A percentile compares a stretch with the other conserved stretches of the same genome.
These are phyloP conservation scores for Carex littledalei DNA, from an alignment of 176 grass and related monocot species.

Conservation along the genomic window DNA sequence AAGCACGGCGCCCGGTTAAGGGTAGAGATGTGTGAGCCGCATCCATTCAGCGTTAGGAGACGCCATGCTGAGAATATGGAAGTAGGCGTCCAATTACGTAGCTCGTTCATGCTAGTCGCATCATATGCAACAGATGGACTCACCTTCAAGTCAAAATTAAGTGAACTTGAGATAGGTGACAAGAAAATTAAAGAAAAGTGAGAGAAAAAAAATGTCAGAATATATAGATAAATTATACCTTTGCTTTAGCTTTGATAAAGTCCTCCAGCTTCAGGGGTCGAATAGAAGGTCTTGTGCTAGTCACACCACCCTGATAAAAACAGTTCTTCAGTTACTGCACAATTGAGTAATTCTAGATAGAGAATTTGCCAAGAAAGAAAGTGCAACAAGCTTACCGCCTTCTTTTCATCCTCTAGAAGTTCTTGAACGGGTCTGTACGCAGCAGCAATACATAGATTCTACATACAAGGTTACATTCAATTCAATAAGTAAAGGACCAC, in stretches of 20 bases:
- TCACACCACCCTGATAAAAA: constrained; percentile 35
- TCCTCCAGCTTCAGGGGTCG: constrained; percentile 67
- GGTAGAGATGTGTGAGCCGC: no score
- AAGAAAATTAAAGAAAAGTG: no score
- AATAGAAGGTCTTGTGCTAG: constrained; percentile 30
- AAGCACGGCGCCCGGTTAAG: no score
- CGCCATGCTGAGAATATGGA: no score
- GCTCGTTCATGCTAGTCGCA: no score
- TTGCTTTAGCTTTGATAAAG: constrained; percentile 85
- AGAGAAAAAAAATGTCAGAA: background rate
- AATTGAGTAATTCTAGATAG: background rate
- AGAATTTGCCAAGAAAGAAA: background rate
- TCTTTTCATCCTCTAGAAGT: constrained; percentile 81
- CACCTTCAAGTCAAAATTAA: background rate
- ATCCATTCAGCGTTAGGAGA: no score
- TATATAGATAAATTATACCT: constrained; percentile 37
- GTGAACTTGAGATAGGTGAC: background rate
- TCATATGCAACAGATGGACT: no score
- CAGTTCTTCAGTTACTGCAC: background rate
- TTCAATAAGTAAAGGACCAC: background rate
- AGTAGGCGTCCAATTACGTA: no score
- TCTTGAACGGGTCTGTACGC: constrained; percentile 95
- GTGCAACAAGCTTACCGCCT: constrained; percentile 27
- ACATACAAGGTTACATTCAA: constrained; percentile 26
- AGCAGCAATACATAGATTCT: constrained; percentile 86